Evolutionary conservation across 148 eudicot genomes (phyloP).

Genomic region (Diospyros lotus): DNA sequence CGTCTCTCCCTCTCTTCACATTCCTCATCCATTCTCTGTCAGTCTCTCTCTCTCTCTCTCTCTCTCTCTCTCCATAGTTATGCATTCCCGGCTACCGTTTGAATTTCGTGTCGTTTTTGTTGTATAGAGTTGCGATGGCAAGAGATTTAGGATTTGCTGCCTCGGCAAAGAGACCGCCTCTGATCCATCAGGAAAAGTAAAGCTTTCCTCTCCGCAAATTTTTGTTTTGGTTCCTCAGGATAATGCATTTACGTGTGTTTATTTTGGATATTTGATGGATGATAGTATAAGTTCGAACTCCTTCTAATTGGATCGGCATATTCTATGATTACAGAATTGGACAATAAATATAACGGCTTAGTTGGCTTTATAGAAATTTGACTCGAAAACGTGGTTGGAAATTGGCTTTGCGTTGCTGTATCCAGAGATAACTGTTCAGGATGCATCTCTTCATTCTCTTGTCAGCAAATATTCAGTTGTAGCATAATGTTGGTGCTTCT

Average conservation of each 20-base stretch:
- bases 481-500: neutral
- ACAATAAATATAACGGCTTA: neutral
- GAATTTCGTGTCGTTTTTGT: neutral
- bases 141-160: conserved; percentile 41
- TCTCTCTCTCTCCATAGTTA: neutral
- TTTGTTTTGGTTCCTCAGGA: neutral
- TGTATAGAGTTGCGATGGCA: conserved; percentile 24
- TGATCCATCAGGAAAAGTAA: conserved; percentile 37
- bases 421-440: no score
- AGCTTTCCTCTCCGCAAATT: neutral
- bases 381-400: neutral
- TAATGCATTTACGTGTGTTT: neutral
- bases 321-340: neutral
- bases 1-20: conserved; percentile 33
- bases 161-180: conserved; percentile 24
- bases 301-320: neutral
- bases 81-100: neutral
- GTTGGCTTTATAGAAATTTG: neutral
- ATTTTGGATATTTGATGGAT: neutral
- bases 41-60: conserved; percentile 1
- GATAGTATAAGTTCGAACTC: neutral
- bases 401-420: neutral
- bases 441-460: no score
- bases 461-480: neutral
- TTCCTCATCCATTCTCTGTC: conserved; percentile 29